Evolutionary conservation across 306 rosid genomes (phyloP).

Genomic region (Crotalaria pallida): DNA sequence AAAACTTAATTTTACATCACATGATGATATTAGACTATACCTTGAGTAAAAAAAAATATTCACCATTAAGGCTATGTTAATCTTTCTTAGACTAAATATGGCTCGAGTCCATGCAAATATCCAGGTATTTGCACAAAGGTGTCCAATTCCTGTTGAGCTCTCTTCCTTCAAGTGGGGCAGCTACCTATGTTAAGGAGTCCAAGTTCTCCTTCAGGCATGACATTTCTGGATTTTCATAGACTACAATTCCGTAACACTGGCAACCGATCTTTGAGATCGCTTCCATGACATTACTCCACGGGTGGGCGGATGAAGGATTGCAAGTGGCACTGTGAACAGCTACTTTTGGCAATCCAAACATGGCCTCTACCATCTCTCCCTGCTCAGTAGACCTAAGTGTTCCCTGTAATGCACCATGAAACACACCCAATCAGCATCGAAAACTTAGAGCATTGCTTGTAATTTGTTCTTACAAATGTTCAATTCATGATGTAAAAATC

Average conservation of each 20-base stretch:
- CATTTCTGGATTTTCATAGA: slow-evolving; percentile 86
- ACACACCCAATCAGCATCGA: not conserved
- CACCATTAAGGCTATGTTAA: slow-evolving; percentile 21
- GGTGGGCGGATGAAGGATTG: slow-evolving; percentile 96
- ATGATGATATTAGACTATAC: not conserved
- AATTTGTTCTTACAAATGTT: not conserved
- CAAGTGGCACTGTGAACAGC: slow-evolving; percentile 91
- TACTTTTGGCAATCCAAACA: slow-evolving; percentile 80
- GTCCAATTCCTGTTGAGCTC: slow-evolving; percentile 61
- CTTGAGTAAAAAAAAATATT: not conserved
- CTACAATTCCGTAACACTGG: slow-evolving; percentile 68
- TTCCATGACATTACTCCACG: slow-evolving; percentile 87
- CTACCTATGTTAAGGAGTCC: slow-evolving; percentile 95
- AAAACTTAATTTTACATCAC: slow-evolving; percentile 5
- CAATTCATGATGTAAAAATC: not conserved
- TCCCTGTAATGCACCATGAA: slow-evolving; percentile 42
- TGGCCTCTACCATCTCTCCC: slow-evolving; percentile 97
- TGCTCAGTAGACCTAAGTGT: slow-evolving; percentile 88
- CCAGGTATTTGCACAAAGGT: slow-evolving; percentile 94
- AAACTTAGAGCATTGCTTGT: not conserved
- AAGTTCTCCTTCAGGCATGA: slow-evolving; percentile 95
- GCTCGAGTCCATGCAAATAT: slow-evolving; percentile 96
- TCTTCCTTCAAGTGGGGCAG: slow-evolving; percentile 82
- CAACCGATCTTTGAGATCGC: slow-evolving; percentile 81
- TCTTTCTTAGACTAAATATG: slow-evolving; percentile 75